Conservation (phyloP, 169 alveolate genomes). For the Besnoitia besnoiti region DNA sequence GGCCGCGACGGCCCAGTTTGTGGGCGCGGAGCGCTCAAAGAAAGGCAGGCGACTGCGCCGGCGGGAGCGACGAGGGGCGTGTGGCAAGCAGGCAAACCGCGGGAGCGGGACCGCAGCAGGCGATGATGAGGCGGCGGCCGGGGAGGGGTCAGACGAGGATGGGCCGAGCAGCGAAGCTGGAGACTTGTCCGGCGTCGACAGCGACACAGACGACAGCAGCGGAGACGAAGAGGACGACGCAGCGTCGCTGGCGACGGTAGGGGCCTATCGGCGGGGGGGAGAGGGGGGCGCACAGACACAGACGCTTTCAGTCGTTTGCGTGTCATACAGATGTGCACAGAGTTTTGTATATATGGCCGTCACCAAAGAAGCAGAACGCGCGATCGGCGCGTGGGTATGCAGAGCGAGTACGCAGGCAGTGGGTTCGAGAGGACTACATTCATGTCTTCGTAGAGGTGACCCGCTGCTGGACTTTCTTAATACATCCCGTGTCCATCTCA, state of each 20-base stretch:
- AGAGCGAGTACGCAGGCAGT: too few relatives aligned
- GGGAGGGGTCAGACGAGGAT: neutral
- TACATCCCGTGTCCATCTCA: too few relatives aligned
- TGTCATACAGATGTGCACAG: too few relatives aligned
- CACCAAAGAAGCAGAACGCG: too few relatives aligned
- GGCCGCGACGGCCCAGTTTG: neutral
- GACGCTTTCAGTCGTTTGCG: too few relatives aligned
- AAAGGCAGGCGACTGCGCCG: neutral
- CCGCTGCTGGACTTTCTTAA: too few relatives aligned
- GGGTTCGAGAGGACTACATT: too few relatives aligned
- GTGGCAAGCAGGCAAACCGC: neutral
- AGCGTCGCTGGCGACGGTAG: neutral
- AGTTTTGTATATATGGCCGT: too few relatives aligned
- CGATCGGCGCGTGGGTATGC: too few relatives aligned
- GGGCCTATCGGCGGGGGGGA: neutral
- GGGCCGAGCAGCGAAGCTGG: neutral
- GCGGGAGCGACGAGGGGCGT: neutral
- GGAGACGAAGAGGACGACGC: neutral
- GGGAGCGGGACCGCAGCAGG: neutral
- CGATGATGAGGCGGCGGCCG: neutral
- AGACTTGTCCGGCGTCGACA: neutral
- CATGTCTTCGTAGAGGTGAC: too few relatives aligned
- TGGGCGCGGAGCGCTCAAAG: neutral
- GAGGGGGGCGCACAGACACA: neutral
- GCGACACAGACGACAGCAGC: neutral